Base-by-base conservation (phyloP, 805 yeast genomes). In the Starmerella bombi region DNA sequence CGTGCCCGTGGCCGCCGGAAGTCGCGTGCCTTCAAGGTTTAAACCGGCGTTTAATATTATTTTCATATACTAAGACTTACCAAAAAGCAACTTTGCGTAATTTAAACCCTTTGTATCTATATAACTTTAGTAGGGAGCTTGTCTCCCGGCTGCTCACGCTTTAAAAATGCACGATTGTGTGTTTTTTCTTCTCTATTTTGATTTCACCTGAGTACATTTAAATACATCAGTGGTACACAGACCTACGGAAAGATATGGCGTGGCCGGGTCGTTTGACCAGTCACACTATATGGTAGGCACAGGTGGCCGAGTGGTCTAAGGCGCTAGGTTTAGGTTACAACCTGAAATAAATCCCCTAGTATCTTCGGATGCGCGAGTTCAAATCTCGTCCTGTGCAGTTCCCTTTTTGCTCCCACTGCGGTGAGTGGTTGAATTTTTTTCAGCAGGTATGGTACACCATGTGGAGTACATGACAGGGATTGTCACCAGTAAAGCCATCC, bases 1-100 rank as follows among this genome's bases (percentile, higher is more conserved):
- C 85, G 91, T 74, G 99, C 96, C 64, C 91, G 99, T 83, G 99
- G 99, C 80, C 93, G 80, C 72, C 79, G 99, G 76, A 80, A 75
- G 70, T 86, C 97, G 59, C 85, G 93, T 80, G 99, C 94, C 76
- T 91, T 91, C 98, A 91, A 91, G 82, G 99, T 91, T 74, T 91
- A 88, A 84, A 37, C 23, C 27, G 14, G 21, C 32, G 40, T 38
- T 41, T 41, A 36, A 10, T n/a, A n/a, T 19, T 38, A 43, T 30
- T 39, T 38, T 22, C 37, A 45, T 39, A 38, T 38, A 42, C 25
- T 38, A 37, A 42, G 41, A 43, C 17, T n/a, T n/a, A n/a, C n/a
- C n/a, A n/a, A n/a, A n/a, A n/a, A n/a, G n/a, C n/a, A n/a, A n/a
- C n/a, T n/a, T n/a, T n/a, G n/a, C n/a, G n/a, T 12, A n/a, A 25